Evolutionary conservation across 2,329 filamentous ascomycete genomes (phyloP).

Genomic region (Lasiodiplodia theobromae): DNA sequence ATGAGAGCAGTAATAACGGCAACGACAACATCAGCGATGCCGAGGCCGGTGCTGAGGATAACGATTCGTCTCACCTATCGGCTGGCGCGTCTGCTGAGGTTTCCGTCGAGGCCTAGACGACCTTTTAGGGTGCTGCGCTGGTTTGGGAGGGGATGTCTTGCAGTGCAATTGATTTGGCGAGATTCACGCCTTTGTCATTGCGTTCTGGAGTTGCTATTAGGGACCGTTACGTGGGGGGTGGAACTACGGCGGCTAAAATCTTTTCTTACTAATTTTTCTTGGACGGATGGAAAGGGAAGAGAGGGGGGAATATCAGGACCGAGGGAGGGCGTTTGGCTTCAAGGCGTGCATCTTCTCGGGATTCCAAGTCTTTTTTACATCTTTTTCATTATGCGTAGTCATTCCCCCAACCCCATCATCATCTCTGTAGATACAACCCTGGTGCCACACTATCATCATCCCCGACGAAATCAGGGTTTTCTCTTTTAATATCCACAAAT

Average conservation of each 20-base stretch:
- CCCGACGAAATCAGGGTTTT: neutral
- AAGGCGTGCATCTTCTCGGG: neutral
- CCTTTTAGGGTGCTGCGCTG: neutral
- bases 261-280: neutral
- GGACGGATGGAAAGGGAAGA: slow-evolving; percentile 3
- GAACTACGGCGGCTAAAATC: neutral
- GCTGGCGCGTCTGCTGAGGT: slow-evolving; percentile 11
- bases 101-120: slow-evolving; percentile 11
- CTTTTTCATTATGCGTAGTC: neutral
- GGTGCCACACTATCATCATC: neutral
- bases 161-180: neutral
- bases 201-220: slow-evolving; percentile 7
- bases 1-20: slow-evolving; percentile 21
- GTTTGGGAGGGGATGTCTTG: neutral
- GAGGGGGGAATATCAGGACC: neutral
- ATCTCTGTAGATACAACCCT: slow-evolving; percentile 6
- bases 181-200: neutral
- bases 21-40: slow-evolving; percentile 23
- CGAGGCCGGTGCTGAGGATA: slow-evolving; percentile 18
- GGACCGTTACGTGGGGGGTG: neutral
- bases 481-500: neutral
- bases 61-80: slow-evolving; percentile 21
- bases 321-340: slow-evolving; percentile 3
- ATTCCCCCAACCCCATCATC: neutral
- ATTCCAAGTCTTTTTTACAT: neutral